A percentile compares a stretch with the other conserved stretches of the same genome.
Evolutionary conservation across 768 basidiomycete genomes (phyloP).

Genomic region (Calvatia gigantea): DNA sequence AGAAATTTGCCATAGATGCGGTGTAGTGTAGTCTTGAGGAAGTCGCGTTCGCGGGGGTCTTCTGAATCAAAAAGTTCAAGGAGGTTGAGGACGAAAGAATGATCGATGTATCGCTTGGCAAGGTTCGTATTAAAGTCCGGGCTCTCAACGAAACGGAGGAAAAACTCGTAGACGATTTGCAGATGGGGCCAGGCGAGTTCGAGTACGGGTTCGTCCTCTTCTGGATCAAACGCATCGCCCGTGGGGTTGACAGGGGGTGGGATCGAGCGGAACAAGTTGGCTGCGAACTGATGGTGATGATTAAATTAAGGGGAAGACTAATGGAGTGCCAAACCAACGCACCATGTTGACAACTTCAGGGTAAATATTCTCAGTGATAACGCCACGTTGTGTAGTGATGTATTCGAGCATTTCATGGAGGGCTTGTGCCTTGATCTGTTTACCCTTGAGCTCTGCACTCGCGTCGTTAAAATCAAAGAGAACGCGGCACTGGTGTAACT

Average conservation of each 20-base stretch:
- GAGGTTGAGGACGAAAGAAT: constrained; percentile 91
- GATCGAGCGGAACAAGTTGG: constrained; percentile 99
- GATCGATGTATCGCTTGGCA: constrained; percentile 97
- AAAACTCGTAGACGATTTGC: constrained; percentile 99
- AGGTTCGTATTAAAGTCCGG: constrained; percentile 98
- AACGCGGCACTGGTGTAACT: constrained; percentile 94
- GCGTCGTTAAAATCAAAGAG: constrained; percentile 99
- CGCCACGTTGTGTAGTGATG: constrained; percentile 93
- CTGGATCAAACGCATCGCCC: constrained; percentile 98
- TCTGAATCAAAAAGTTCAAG: constrained; percentile 98
- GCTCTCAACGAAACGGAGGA: constrained; percentile 96
- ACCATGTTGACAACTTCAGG: constrained; percentile 99
- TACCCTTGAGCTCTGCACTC: constrained; percentile 91
- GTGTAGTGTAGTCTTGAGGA: constrained; percentile 97
- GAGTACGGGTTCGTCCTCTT: constrained; percentile 98
- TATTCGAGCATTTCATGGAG: constrained; percentile 99
- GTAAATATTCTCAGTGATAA: constrained; percentile 96
- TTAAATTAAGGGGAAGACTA: constrained; percentile 15
- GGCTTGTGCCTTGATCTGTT: constrained; percentile 98
- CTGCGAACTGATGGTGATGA: constrained; percentile 78
- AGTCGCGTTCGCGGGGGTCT: constrained; percentile 98
- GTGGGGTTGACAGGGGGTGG: constrained; percentile 98
- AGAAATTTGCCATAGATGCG: constrained; percentile 99
- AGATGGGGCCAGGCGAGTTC: constrained; percentile 99
- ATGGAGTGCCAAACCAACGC: constrained; percentile 25